Percentiles rank a stretch among this genome's conserved stretches.
phyloP scores from a whole-genome alignment of 129 eudicot genomes.

The Arctium minus region DNA sequence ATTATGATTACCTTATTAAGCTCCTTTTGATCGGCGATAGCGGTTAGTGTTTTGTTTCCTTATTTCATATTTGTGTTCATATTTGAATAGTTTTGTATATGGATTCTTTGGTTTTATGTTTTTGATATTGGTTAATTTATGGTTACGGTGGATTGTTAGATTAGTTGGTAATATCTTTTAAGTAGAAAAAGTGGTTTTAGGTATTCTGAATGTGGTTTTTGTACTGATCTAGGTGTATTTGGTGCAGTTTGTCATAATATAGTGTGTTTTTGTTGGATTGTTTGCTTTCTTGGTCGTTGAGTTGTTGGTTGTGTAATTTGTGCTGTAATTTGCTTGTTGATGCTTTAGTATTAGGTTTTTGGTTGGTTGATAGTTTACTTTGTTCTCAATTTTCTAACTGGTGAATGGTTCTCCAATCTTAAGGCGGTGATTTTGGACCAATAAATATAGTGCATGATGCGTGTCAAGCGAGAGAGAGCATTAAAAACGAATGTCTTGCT shows the following conservation, averaged over 20 bases:
- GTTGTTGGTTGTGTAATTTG: not conserved
- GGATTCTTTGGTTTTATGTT: conserved; percentile 2
- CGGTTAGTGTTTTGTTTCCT: conserved; percentile 33
- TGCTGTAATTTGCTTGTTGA: conserved; percentile 15
- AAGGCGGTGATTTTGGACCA: not conserved
- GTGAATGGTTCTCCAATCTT: not conserved
- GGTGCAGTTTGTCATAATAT: not conserved
- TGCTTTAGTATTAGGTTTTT: not conserved
- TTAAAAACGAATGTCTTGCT: not conserved
- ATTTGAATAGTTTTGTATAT: not conserved
- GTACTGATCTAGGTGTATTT: conserved; percentile 18
- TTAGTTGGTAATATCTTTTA: not conserved
- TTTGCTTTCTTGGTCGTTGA: not conserved
- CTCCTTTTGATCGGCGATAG: conserved; percentile 83
- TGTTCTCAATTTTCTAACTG: not conserved
- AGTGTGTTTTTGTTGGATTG: not conserved
- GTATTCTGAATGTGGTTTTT: conserved; percentile 2
- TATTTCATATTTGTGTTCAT: not conserved
- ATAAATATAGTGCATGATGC: not conserved
- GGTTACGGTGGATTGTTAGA: not conserved
- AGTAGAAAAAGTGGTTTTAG: not conserved
- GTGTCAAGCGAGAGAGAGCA: not conserved
- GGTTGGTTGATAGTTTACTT: not conserved
- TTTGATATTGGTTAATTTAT: not conserved
- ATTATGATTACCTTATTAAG: conserved; percentile 83